Percentiles rank a stretch among this genome's conserved stretches.
Evolutionary conservation across 257 asterid species (phyloP).

Genomic region (Dorcoceras hygrometricum): DNA sequence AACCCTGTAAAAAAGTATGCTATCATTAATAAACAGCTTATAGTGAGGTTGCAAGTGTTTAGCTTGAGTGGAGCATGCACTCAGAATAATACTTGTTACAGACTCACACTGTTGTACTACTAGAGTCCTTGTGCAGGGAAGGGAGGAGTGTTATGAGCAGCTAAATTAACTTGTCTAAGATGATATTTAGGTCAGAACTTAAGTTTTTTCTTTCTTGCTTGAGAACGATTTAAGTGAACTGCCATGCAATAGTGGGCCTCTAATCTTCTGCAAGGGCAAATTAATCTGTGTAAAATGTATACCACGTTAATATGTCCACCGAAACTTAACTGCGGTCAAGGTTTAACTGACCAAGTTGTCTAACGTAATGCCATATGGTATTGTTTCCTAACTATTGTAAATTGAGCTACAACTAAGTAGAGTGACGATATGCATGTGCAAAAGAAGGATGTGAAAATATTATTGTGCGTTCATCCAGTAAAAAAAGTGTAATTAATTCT

Average conservation of each 20-base stretch:
- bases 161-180: not conserved
- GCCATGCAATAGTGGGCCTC: not conserved
- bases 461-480: not conserved
- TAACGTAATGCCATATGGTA: not conserved
- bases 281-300: not conserved
- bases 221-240: not conserved
- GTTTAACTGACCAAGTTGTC: not conserved
- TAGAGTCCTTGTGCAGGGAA: not conserved
- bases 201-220: not conserved
- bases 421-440: not conserved
- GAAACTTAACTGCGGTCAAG: not conserved
- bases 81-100: constrained; percentile 3
- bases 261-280: not conserved
- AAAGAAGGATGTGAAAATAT: not conserved
- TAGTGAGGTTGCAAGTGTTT: not conserved
- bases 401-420: not conserved
- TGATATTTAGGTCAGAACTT: not conserved
- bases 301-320: not conserved
- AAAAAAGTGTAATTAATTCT: too few relatives aligned
- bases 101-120: not conserved
- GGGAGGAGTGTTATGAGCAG: not conserved
- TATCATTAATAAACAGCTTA: constrained; percentile 6
- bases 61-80: constrained; percentile 7
- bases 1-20: constrained; percentile 58
- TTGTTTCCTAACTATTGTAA: not conserved